Evolutionary conservation across 1,284 basidiomycete species (phyloP).

Genomic region (Exobasidium cylindrosporum): DNA sequence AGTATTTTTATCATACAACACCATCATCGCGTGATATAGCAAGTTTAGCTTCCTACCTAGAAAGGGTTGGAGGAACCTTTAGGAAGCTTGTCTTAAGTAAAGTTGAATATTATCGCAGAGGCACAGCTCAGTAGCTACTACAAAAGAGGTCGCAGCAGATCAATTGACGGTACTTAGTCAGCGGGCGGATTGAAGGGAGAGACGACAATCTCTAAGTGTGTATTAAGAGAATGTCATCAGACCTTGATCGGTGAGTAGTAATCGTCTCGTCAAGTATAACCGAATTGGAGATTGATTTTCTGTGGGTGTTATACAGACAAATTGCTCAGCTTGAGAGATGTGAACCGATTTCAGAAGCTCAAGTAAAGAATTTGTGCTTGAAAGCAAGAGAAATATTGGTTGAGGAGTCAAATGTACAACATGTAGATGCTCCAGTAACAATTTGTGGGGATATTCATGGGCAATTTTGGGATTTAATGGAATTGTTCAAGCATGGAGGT

Average conservation of each 20-base stretch:
- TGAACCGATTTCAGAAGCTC: constrained; percentile 44
- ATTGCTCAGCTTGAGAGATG: constrained; percentile 49
- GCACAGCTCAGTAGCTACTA: no score
- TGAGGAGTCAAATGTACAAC: constrained; percentile 95
- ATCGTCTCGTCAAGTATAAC: neutral
- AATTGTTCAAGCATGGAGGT: constrained; percentile 92
- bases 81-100: neutral
- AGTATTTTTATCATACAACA: no score
- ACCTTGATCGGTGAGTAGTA: constrained; percentile 11
- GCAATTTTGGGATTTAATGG: constrained; percentile 96
- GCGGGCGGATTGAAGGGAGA: neutral
- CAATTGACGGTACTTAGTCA: no score
- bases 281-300: neutral
- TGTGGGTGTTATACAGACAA: constrained; percentile 18
- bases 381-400: constrained; percentile 90
- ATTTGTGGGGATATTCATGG: constrained; percentile 99
- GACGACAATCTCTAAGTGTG: neutral
- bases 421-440: constrained; percentile 92
- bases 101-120: neutral
- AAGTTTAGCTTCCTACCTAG: neutral
- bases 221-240: constrained; percentile 4
- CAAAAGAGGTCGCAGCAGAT: no score
- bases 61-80: neutral
- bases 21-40: neutral
- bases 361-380: constrained; percentile 67